Evolutionary conservation across 2,329 filamentous ascomycete genomes (phyloP).

Genomic region (Elsinoe necatrix): DNA sequence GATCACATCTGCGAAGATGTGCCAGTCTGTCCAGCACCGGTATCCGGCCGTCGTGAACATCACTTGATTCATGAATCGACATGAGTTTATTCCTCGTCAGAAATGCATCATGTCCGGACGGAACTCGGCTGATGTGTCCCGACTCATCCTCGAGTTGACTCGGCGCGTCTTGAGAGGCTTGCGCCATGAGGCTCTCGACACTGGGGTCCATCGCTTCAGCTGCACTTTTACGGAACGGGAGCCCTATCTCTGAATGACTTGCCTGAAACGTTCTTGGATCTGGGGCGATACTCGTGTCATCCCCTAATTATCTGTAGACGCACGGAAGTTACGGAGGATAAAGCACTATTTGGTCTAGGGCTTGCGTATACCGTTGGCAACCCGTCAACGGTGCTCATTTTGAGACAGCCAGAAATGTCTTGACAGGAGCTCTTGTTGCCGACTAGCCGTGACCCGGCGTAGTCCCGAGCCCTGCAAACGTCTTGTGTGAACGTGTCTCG

Average conservation of each 20-base stretch:
- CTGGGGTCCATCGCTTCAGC: not conserved
- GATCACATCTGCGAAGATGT: not conserved
- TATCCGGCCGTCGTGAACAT: not conserved
- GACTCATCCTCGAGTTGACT: slow-evolving; percentile 3
- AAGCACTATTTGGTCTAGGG: not conserved
- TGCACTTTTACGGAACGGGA: not conserved
- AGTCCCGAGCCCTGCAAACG: slow-evolving; percentile 5
- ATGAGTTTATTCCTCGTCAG: not conserved
- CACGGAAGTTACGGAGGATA: not conserved
- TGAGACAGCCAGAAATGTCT: not conserved
- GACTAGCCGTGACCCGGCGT: slow-evolving; percentile 7
- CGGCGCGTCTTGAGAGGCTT: not conserved
- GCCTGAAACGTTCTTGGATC: slow-evolving; percentile 1
- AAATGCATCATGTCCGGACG: not conserved
- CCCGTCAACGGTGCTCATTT: slow-evolving; percentile 3
- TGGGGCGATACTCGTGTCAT: not conserved
- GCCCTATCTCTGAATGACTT: not conserved
- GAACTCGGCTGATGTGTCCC: slow-evolving; percentile 2
- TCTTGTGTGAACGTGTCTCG: not conserved
- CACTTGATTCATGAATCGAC: not conserved
- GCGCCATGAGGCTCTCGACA: not conserved
- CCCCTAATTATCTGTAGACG: not conserved
- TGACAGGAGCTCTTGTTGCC: slow-evolving; percentile 6
- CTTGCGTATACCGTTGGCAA: slow-evolving; percentile 6
- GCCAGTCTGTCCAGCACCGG: not conserved